Percentiles rank a stretch among this genome's conserved stretches.
Conservation (phyloP, 345 rosid species). For the Garcia nutans region DNA sequence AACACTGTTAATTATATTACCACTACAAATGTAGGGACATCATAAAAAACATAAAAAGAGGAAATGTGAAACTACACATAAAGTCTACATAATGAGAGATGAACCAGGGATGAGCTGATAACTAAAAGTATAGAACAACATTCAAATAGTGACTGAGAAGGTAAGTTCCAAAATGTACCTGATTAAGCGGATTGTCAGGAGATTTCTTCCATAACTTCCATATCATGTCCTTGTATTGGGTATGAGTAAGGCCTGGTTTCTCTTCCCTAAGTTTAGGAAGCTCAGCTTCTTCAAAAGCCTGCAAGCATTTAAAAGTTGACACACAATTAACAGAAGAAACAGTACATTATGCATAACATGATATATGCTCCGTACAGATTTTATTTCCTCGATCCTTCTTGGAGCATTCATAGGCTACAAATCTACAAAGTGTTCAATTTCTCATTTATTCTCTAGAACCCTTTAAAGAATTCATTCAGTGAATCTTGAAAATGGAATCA, state of each 20-base stretch:
- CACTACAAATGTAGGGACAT: too few relatives aligned
- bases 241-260: conserved; percentile 96
- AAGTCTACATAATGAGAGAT: not conserved
- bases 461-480: not conserved
- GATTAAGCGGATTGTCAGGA: conserved; percentile 96
- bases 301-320: conserved; percentile 1
- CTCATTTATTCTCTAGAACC: not conserved
- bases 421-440: not conserved
- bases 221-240: conserved; percentile 90
- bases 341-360: not conserved
- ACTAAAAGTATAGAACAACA: not conserved
- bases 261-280: conserved; percentile 86
- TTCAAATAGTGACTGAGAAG: not conserved
- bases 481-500: not conserved
- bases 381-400: not conserved
- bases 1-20: too few relatives aligned
- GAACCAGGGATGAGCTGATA: not conserved
- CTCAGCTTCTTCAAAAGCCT: conserved; percentile 98
- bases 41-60: not conserved
- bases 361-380: not conserved
- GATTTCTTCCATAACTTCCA: conserved; percentile 99
- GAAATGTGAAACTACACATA: not conserved
- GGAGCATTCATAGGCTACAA: not conserved
- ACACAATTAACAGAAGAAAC: not conserved
- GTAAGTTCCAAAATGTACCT: conserved; percentile 40